Conservation (phyloP, 1,139 yeast genomes). For the Blastobotrys arbuscula region DNA sequence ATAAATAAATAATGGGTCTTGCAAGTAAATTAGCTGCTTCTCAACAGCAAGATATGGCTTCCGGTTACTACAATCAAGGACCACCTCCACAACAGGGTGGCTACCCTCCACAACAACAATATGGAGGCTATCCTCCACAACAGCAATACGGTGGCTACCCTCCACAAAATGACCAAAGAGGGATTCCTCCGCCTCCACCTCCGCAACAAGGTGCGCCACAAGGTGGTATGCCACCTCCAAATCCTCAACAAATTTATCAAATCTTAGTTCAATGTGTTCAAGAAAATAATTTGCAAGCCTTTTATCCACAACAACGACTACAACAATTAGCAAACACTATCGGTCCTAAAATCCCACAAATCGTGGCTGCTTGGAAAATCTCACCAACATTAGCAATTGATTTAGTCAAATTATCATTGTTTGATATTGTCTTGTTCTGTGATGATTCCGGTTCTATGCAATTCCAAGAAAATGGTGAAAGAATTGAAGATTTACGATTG, state of each 20-base stretch:
- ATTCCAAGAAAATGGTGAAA: constrained; percentile 35
- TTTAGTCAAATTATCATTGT: constrained; percentile 31
- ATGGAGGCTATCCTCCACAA: constrained; percentile 4
- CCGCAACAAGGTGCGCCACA: constrained; percentile 12
- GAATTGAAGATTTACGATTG: constrained; percentile 33
- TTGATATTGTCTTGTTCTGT: constrained; percentile 32
- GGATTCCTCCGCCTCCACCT: constrained; percentile 8
- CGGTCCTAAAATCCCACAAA: constrained; percentile 23
- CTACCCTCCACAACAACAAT: constrained; percentile 3
- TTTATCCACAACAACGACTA: constrained; percentile 32
- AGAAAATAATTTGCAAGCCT: constrained; percentile 30
- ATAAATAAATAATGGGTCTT: constrained; percentile 26
- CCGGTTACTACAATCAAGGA: background rate
- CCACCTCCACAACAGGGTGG: constrained; percentile 10
- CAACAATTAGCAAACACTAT: constrained; percentile 30
- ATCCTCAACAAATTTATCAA: constrained; percentile 13
- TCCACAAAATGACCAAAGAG: background rate
- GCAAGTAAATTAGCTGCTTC: constrained; percentile 28
- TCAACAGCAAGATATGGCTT: constrained; percentile 9
- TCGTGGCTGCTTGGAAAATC: constrained; percentile 29
- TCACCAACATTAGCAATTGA: constrained; percentile 33
- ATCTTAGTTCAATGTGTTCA: constrained; percentile 28
- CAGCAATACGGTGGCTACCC: constrained; percentile 9
- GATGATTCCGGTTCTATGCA: constrained; percentile 37
- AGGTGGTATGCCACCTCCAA: constrained; percentile 10